A percentile compares a stretch with the other conserved stretches of the same genome.
Conservation (phyloP, 345 rosid species). For the Citrus mangshanensis region DNA sequence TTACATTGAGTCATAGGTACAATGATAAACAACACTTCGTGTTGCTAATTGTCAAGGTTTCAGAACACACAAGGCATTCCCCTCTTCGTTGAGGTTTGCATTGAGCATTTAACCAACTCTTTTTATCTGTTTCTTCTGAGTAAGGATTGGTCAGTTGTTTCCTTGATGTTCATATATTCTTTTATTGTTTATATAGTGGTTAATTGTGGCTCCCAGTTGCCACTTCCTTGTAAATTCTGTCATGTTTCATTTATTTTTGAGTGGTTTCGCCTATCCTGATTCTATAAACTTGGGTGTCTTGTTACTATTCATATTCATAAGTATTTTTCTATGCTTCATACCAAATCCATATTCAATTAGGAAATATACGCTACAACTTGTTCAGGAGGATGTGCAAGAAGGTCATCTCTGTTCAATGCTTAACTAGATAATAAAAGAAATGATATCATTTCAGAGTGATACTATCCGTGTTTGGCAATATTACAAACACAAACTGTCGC, state of each 20-base stretch:
- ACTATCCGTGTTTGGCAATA: no score
- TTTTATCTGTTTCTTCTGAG: conserved; percentile 1
- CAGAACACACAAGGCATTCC: neutral
- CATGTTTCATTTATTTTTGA: neutral
- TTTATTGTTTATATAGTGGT: conserved; percentile 10
- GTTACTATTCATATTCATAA: neutral
- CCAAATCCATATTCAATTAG: neutral
- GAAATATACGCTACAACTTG: no score
- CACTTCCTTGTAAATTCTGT: conserved; percentile 4
- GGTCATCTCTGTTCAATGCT: neutral
- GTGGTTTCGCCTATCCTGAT: neutral
- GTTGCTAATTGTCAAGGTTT: conserved; percentile 1
- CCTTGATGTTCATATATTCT: conserved; percentile 7
- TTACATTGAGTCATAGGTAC: neutral
- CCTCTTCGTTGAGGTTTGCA: conserved; percentile 1
- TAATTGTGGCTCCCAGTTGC: conserved; percentile 1
- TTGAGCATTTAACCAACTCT: conserved; percentile 2
- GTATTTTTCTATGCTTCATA: neutral
- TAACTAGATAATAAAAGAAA: no score
- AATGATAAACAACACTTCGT: neutral
- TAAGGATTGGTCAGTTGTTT: conserved; percentile 1
- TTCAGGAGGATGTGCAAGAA: no score
- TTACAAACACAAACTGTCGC: no score
- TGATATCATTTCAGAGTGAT: no score
- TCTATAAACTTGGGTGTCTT: no score